These are phyloP conservation scores for Neocallimastix lanati DNA, from an alignment of 192 early-diverging fungal species.

Conservation along the genomic window DNA sequence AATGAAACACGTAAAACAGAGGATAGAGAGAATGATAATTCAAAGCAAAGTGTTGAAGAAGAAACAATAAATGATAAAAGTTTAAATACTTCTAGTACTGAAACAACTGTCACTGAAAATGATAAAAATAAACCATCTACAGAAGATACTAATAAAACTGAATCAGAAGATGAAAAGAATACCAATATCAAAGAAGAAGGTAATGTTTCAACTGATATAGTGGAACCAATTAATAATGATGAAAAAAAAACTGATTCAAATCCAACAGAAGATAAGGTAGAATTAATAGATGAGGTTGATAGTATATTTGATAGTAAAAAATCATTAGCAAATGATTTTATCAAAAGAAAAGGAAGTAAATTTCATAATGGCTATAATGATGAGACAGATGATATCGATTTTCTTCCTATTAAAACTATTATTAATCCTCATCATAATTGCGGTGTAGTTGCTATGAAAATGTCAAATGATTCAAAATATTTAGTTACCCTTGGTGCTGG, in stretches of 20 bases:
- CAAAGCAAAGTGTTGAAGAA: too few relatives aligned
- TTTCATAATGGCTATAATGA: too few relatives aligned
- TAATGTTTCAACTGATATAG: not conserved
- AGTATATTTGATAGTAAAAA: not conserved
- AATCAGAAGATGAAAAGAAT: not conserved
- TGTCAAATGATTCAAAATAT: conserved; percentile 23
- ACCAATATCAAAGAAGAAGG: too few relatives aligned
- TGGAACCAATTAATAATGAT: not conserved
- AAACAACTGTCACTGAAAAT: too few relatives aligned
- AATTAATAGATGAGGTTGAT: not conserved
- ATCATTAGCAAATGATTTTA: not conserved
- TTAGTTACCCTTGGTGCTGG: conserved; percentile 31
- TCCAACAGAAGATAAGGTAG: not conserved
- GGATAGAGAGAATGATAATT: too few relatives aligned
- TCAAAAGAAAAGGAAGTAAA: not conserved
- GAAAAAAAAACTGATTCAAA: not conserved
- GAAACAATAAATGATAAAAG: not conserved
- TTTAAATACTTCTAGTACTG: too few relatives aligned
- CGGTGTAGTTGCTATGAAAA: conserved; percentile 20
- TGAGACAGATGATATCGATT: conserved; percentile 1
- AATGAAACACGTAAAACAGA: too few relatives aligned
- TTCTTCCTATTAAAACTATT: conserved; percentile 33
- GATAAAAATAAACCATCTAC: not conserved
- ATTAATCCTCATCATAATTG: conserved; percentile 26
- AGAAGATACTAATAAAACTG: not conserved